Evolutionary conservation across 306 rosid species (phyloP).

Genomic region (Crataegus laevigata): DNA sequence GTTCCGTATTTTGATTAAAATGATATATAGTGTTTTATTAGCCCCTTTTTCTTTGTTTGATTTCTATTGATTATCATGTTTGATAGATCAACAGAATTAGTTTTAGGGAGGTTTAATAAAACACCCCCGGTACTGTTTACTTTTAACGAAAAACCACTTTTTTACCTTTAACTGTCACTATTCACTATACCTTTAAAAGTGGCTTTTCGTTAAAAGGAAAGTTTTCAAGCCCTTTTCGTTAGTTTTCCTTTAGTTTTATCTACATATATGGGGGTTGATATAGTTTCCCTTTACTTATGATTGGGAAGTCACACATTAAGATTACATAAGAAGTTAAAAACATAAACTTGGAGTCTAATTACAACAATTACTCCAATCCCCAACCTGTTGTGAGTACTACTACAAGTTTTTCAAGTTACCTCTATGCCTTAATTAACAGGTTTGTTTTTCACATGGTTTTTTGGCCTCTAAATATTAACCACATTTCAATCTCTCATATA

Average conservation of each 20-base stretch:
- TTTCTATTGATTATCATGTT: neutral
- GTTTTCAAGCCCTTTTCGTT: too few relatives aligned
- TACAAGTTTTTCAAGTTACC: neutral
- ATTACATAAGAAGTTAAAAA: neutral
- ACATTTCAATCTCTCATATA: neutral
- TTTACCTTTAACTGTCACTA: too few relatives aligned
- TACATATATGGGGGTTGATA: neutral
- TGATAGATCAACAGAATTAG: neutral
- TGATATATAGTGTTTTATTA: neutral
- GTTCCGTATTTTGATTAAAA: slow-evolving; percentile 51
- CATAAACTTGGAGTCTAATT: neutral
- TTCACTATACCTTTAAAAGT: too few relatives aligned
- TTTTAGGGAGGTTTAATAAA: too few relatives aligned
- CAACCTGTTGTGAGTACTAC: neutral
- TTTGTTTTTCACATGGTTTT: neutral
- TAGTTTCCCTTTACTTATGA: neutral
- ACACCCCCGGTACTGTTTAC: too few relatives aligned
- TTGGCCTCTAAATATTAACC: neutral
- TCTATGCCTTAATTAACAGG: neutral
- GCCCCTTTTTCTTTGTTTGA: slow-evolving; percentile 8
- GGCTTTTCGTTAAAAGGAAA: too few relatives aligned
- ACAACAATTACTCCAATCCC: neutral
- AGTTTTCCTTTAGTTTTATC: neutral
- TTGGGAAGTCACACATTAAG: slow-evolving; percentile 1
- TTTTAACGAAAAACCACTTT: too few relatives aligned